Conservation (phyloP, 331 rosid genomes). For the Quercus lobata region DNA sequence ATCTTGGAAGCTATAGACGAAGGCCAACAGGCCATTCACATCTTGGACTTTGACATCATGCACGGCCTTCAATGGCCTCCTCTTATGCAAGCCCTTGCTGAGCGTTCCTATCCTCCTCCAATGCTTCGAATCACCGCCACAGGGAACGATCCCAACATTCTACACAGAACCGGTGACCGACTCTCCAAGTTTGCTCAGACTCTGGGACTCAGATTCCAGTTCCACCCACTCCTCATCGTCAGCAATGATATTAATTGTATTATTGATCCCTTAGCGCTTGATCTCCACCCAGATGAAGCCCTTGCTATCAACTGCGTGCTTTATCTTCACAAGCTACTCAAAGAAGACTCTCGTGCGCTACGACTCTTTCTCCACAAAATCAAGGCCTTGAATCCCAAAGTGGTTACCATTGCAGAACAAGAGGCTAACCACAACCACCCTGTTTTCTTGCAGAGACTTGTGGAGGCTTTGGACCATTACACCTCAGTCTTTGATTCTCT, state of each 20-base stretch:
- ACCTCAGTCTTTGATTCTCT: constrained; percentile 38
- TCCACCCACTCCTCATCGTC: constrained; percentile 37
- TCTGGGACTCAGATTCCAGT: constrained; percentile 47
- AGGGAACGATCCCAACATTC: constrained; percentile 36
- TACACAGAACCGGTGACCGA: constrained; percentile 44
- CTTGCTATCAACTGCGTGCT: constrained; percentile 51
- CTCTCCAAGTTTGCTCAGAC: constrained; percentile 42
- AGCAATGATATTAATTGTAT: neutral
- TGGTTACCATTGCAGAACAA: constrained; percentile 45
- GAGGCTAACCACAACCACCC: constrained; percentile 46
- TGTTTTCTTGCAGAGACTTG: constrained; percentile 30
- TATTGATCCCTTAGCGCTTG: constrained; percentile 16
- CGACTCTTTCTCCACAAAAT: constrained; percentile 32
- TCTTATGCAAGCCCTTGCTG: constrained; percentile 55
- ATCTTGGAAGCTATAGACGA: constrained; percentile 47
- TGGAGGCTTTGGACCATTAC: constrained; percentile 48
- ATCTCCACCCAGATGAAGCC: constrained; percentile 36
- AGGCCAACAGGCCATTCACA: constrained; percentile 33
- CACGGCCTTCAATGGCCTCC: constrained; percentile 71
- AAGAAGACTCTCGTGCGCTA: constrained; percentile 21
- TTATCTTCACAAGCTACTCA: constrained; percentile 36
- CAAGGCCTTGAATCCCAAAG: constrained; percentile 40
- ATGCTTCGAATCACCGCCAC: constrained; percentile 51
- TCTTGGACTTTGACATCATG: constrained; percentile 50
- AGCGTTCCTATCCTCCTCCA: constrained; percentile 38